Evolutionary conservation across 2,329 filamentous ascomycete species (phyloP).

Genomic region (Alternaria tenuissima): DNA sequence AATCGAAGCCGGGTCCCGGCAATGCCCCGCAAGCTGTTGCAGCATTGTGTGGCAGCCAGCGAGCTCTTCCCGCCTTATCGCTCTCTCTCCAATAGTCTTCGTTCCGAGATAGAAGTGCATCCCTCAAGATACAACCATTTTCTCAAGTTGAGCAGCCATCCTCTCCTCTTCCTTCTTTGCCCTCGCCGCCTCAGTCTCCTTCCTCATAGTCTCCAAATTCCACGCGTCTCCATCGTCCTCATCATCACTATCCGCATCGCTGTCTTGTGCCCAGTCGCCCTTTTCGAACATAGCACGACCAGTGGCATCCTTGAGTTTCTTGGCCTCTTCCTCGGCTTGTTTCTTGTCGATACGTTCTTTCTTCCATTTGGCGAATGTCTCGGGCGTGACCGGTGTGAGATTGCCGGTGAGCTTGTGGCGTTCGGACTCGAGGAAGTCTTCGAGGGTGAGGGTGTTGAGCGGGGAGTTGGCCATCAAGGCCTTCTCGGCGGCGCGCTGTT

Average conservation of each 20-base stretch:
- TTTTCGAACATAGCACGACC: constrained; percentile 95
- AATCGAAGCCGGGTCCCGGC: constrained; percentile 10
- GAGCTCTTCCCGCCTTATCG: constrained; percentile 14
- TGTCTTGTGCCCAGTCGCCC: constrained; percentile 83
- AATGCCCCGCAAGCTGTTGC: constrained; percentile 44
- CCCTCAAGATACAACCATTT: constrained; percentile 31
- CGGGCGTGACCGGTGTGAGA: constrained; percentile 90
- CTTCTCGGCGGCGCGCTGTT: constrained; percentile 94
- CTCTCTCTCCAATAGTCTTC: background rate
- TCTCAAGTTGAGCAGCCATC: constrained; percentile 46
- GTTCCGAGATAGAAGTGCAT: background rate
- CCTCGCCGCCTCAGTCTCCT: constrained; percentile 81
- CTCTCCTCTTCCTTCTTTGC: constrained; percentile 81
- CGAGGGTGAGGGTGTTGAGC: constrained; percentile 89
- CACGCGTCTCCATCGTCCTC: constrained; percentile 70
- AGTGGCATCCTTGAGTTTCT: constrained; percentile 92
- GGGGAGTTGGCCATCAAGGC: constrained; percentile 95
- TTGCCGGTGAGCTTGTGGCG: constrained; percentile 92
- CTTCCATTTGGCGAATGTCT: constrained; percentile 97
- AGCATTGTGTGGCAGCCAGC: constrained; percentile 39
- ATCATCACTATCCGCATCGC: constrained; percentile 62
- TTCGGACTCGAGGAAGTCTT: constrained; percentile 97
- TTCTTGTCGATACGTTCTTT: constrained; percentile 94
- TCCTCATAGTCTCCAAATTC: constrained; percentile 83
- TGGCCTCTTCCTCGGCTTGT: constrained; percentile 88